Percentiles rank a stretch among this genome's conserved stretches.
These are phyloP conservation scores for Penicillium sp. DNA, from an alignment of 2,329 filamentous ascomycete species.

Conservation along the genomic window DNA sequence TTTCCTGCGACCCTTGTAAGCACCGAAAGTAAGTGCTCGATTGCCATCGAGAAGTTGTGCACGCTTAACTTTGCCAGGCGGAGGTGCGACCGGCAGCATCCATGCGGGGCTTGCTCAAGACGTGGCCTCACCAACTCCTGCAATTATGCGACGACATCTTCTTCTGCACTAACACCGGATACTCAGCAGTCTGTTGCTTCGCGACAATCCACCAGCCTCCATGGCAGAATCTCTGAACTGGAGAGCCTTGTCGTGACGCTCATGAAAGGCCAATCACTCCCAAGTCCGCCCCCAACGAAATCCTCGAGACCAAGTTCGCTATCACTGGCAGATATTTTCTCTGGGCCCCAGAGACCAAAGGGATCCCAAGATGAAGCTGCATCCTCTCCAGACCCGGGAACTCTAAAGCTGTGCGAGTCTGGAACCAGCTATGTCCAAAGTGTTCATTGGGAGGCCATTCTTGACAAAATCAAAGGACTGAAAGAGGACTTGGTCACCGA, in stretches of 20 bases:
- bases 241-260: conserved; percentile 61
- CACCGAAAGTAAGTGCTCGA: conserved; percentile 37
- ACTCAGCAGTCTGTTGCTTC: conserved; percentile 43
- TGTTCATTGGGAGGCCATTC: conserved; percentile 35
- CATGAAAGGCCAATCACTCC: conserved; percentile 41
- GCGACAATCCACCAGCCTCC: conserved; percentile 48
- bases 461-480: conserved; percentile 29
- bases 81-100: conserved; percentile 61
- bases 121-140: conserved; percentile 40
- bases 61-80: conserved; percentile 40
- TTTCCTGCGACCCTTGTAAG: conserved; percentile 42
- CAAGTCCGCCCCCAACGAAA: conserved; percentile 35
- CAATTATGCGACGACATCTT: conserved; percentile 60
- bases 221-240: conserved; percentile 61
- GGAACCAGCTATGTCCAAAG: conserved; percentile 28
- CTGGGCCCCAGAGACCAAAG: no score
- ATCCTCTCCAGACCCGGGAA: background rate
- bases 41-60: background rate
- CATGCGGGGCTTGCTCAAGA: conserved; percentile 61
- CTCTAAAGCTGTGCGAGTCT: conserved; percentile 11
- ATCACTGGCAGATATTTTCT: no score
- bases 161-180: no score
- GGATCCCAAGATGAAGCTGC: background rate
- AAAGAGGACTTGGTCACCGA: conserved; percentile 30
- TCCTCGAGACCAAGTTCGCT: conserved; percentile 27